phyloP scores from a whole-genome alignment of 2,329 filamentous ascomycete genomes.

The Xylariaceae sp. region DNA sequence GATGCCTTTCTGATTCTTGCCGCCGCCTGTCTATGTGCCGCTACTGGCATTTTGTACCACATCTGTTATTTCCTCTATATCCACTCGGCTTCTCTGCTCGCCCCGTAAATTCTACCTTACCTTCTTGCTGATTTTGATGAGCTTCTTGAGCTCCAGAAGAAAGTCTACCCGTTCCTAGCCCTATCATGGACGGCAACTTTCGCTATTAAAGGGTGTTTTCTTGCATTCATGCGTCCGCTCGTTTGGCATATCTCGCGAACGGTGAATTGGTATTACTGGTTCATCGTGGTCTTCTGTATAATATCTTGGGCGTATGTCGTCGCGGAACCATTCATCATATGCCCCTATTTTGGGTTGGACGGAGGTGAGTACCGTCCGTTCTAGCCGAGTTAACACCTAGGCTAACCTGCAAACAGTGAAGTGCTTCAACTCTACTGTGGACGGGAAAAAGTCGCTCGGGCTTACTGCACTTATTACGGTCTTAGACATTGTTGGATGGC shows the following conservation, averaged over 20 bases:
- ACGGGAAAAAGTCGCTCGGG: conserved; percentile 11
- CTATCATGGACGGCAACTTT: conserved; percentile 28
- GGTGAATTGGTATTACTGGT: conserved; percentile 31
- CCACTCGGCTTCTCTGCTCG: conserved; percentile 19
- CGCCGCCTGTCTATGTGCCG: conserved; percentile 14
- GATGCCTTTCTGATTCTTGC: conserved; percentile 24
- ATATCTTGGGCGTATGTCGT: conserved; percentile 25
- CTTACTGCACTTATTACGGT: conserved; percentile 24
- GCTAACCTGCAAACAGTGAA: conserved; percentile 13
- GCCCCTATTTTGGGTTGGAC: conserved; percentile 24
- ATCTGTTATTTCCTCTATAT: conserved; percentile 28
- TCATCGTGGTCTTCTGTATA: conserved; percentile 16
- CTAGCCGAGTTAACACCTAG: background rate
- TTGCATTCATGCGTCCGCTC: conserved; percentile 26
- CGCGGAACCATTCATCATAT: conserved; percentile 27
- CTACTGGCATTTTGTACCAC: conserved; percentile 26
- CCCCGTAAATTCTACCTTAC: conserved; percentile 10
- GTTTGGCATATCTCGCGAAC: conserved; percentile 19
- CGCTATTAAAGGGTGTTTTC: conserved; percentile 27
- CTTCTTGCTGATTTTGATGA: conserved; percentile 3
- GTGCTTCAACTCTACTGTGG: conserved; percentile 20
- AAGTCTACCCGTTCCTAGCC: conserved; percentile 21
- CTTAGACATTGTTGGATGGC: too few relatives aligned
- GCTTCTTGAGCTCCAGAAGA: conserved; percentile 21
- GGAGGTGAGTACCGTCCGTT: conserved; percentile 10